These are phyloP conservation scores for Zygoascus hellenicus DNA, from an alignment of 1,139 yeast species.

Conservation along the genomic window DNA sequence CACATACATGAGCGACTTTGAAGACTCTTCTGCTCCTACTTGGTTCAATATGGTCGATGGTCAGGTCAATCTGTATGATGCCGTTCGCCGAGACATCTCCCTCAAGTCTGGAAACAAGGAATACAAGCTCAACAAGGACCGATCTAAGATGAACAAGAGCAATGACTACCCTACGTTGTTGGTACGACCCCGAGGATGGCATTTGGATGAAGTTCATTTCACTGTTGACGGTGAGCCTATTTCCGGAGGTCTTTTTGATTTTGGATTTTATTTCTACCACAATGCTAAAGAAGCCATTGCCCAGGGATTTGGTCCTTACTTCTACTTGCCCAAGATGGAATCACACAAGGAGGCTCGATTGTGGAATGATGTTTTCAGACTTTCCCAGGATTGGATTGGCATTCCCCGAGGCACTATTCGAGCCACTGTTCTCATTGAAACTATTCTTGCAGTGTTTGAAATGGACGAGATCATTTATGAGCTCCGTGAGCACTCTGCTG, in stretches of 20 bases:
- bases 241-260: conserved; percentile 69
- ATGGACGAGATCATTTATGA: conserved; percentile 78
- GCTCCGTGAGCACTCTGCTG: conserved; percentile 67
- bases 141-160: conserved; percentile 33
- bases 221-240: conserved; percentile 70
- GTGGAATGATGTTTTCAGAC: conserved; percentile 72
- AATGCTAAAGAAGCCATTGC: conserved; percentile 57
- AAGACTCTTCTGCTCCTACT: conserved; percentile 93
- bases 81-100: conserved; percentile 63
- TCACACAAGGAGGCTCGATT: conserved; percentile 73
- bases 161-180: conserved; percentile 58
- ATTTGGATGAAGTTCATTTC: conserved; percentile 67
- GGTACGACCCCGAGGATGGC: conserved; percentile 88
- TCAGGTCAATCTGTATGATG: conserved; percentile 89
- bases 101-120: conserved; percentile 57
- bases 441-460: conserved; percentile 71
- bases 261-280: conserved; percentile 70
- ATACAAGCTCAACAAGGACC: conserved; percentile 49
- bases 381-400: conserved; percentile 61
- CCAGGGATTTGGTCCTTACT: conserved; percentile 70
- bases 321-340: conserved; percentile 76
- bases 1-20: conserved; percentile 93
- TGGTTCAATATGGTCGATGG: conserved; percentile 87
- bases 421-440: conserved; percentile 73
- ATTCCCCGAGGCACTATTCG: conserved; percentile 68